A percentile compares a stretch with the other conserved stretches of the same genome.
These are phyloP conservation scores for Thraustotheca clavata DNA, from an alignment of 352 stramenopile species.

Conservation along the genomic window DNA sequence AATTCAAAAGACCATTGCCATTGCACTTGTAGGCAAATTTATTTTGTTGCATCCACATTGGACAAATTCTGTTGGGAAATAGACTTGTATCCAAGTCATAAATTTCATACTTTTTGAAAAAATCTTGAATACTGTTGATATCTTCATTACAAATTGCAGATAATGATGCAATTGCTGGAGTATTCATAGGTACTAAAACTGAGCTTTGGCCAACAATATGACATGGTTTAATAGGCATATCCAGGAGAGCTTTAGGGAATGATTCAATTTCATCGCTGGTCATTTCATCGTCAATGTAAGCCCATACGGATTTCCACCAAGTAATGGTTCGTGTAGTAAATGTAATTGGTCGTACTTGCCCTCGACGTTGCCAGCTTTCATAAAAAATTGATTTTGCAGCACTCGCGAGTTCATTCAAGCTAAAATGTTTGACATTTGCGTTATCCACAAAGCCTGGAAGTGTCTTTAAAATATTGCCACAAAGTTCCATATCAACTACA, in stretches of 20 bases:
- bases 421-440: conserved; percentile 39
- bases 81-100: conserved; percentile 36
- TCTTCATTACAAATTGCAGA: neutral
- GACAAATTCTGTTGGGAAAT: conserved; percentile 32
- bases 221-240: conserved; percentile 38
- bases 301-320: conserved; percentile 46
- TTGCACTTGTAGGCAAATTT: conserved; percentile 39
- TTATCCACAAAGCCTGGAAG: conserved; percentile 31
- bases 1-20: conserved; percentile 35
- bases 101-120: conserved; percentile 37
- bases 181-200: neutral
- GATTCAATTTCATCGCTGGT: conserved; percentile 24
- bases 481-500: conserved; percentile 33
- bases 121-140: neutral
- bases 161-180: neutral
- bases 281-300: conserved; percentile 38
- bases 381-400: conserved; percentile 39
- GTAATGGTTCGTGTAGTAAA: conserved; percentile 20
- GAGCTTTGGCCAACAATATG: neutral
- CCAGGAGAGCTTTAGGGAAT: conserved; percentile 25
- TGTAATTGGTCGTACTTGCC: neutral
- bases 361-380: conserved; percentile 1
- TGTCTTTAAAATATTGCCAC: conserved; percentile 35
- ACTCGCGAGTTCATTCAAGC: conserved; percentile 17
- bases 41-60: conserved; percentile 34